A percentile compares a stretch with the other conserved stretches of the same genome.
phyloP scores from a whole-genome alignment of 805 yeast species.

The Spathaspora boniae region DNA sequence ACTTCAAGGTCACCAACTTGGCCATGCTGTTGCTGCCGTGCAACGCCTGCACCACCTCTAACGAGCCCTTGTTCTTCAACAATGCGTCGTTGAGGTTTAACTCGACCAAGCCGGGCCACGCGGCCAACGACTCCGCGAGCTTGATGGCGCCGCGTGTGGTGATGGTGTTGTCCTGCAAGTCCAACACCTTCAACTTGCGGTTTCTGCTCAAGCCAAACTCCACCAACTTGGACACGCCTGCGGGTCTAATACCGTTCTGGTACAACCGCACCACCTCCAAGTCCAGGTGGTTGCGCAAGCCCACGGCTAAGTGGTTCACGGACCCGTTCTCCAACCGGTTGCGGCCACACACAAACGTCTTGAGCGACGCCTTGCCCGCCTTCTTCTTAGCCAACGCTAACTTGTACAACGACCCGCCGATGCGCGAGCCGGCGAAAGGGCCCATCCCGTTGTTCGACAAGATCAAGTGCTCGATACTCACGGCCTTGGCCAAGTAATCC shows the following conservation, averaged over 20 bases:
- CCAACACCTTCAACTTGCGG: conserved; percentile 61
- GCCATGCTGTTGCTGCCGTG: conserved; percentile 28
- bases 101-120: conserved; percentile 71
- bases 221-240: conserved; percentile 76
- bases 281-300: conserved; percentile 74
- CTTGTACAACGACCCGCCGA: conserved; percentile 79
- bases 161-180: conserved; percentile 93
- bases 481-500: conserved; percentile 67
- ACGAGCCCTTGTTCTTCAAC: conserved; percentile 74
- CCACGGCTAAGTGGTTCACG: conserved; percentile 76
- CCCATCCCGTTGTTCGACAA: conserved; percentile 97
- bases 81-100: conserved; percentile 87
- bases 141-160: conserved; percentile 66
- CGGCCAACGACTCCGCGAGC: conserved; percentile 40
- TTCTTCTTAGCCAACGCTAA: conserved; percentile 62
- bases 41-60: conserved; percentile 49
- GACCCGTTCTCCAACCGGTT: conserved; percentile 97
- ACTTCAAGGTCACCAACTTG: conserved; percentile 55
- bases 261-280: conserved; percentile 75
- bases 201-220: conserved; percentile 66
- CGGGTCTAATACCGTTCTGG: conserved; percentile 97
- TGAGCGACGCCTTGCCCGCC: conserved; percentile 49
- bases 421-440: conserved; percentile 93
- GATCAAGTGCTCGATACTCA: conserved; percentile 78
- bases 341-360: conserved; percentile 94